phyloP scores from a whole-genome alignment of 2,329 filamentous ascomycete species.

The Calonectria leucothoes region DNA sequence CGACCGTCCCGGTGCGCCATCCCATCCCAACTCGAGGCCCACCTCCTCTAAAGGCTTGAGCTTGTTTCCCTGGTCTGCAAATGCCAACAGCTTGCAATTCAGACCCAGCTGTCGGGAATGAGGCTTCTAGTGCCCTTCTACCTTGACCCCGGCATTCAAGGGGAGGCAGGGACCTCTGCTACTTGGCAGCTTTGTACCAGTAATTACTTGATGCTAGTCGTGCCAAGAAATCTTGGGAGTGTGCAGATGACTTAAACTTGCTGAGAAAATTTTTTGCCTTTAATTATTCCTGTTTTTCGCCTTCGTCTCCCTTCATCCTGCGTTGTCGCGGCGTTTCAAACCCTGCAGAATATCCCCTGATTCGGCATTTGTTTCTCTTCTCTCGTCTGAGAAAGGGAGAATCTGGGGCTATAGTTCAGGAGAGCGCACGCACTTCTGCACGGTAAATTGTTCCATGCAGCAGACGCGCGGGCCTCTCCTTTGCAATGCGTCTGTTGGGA shows the following conservation, averaged over 20 bases:
- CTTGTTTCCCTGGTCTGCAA: slow-evolving; percentile 24
- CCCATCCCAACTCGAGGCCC: too few relatives aligned
- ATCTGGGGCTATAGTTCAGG: neutral
- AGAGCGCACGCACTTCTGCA: slow-evolving; percentile 33
- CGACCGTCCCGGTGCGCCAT: slow-evolving; percentile 20
- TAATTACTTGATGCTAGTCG: neutral
- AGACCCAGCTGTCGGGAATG: slow-evolving; percentile 27
- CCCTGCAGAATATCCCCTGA: neutral
- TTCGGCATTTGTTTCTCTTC: neutral
- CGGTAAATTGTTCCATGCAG: slow-evolving; percentile 20
- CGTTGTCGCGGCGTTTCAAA: slow-evolving; percentile 14
- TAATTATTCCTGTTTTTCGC: slow-evolving; percentile 16
- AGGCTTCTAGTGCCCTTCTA: neutral
- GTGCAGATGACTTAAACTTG: neutral
- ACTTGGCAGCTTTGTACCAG: neutral
- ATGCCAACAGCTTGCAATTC: slow-evolving; percentile 27
- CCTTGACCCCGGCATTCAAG: slow-evolving; percentile 8
- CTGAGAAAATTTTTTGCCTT: slow-evolving; percentile 12
- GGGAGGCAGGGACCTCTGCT: neutral
- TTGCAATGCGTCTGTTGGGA: slow-evolving; percentile 43
- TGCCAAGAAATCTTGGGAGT: slow-evolving; percentile 13
- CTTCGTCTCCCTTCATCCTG: neutral
- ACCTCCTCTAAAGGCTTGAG: slow-evolving; percentile 33
- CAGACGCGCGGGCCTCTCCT: slow-evolving; percentile 34
- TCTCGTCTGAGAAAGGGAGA: neutral